Evolutionary conservation across 2,329 filamentous ascomycete species (phyloP), one percentile per base, ranked within the genome.

Genomic region (Calonectria ilicicola): DNA sequence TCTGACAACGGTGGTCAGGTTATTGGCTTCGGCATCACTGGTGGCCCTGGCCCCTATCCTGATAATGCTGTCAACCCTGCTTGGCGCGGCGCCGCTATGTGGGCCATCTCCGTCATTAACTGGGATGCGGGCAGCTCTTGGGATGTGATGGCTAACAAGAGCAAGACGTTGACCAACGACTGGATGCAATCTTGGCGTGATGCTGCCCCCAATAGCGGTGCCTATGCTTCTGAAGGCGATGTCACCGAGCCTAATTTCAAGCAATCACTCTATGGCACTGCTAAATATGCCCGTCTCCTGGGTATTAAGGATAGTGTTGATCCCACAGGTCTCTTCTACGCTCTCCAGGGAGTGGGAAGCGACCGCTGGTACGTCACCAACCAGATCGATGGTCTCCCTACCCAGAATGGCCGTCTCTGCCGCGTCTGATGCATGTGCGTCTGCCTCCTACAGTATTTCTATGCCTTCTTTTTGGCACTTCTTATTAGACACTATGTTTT

Each of bases 61-160:
- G 82, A 83, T 58, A 87, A 84, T 17, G 84, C 86, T 5, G 82
- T 88, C 46, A 87, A 87, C 76, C 86, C 87, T 6, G 87, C 87
- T 1, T 90, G 87, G 87, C 83, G 88, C 51, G 80, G 82, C 6
- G 82, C 85, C 3, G 77, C 82, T 1, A 78, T 85, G 76, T 85
- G 83, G 75, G 81, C 78, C 44, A 84, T 86, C 69, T 78, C 82
- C 46, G 82, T 80, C 66, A 77, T 82, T 56, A 77, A 80, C 64
- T 85, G 82, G 80, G 69, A 73, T 1, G 72, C 72, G 10, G 70
- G 74, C 15, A 79, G 72, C 21, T 72, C 74, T 0, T 70, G 65
- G 63, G 67, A 75, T 0, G 21, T 75, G 0, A 58, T 75, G 1
- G 53, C 75, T 10, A 46, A 78, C 42, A 68, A 47, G 68, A 73